Evolutionary conservation across 345 rosid species (phyloP), one percentile per base, ranked within the genome.

Genomic region (Sonneratia caseolaris): DNA sequence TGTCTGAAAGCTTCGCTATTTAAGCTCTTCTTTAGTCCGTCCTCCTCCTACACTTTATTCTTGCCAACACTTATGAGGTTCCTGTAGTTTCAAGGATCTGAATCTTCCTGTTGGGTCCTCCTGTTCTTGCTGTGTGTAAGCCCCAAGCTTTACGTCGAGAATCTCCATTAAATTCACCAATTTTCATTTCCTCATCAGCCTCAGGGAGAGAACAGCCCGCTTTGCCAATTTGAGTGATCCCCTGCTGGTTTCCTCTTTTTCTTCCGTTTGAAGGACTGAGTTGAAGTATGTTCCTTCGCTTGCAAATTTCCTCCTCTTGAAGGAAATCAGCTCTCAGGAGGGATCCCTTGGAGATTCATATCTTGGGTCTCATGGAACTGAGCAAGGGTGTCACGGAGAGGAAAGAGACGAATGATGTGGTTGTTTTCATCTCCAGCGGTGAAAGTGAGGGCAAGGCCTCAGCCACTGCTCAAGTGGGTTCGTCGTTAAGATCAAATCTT

Each of bases 381-480:
- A n/a, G 12, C 51, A 61, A 11, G n/a, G 36, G 24, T 22, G 37
- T 2, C 19, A 13, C 14, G 37, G 66, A 62, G 35, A 68, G 55
- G 70, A 68, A 68, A 21, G 70, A 68, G 37, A 45, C 32, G 37
- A 68, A 68, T 14, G 70, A 68, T 1, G 70, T 68, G 16, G 32
- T 45, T 1, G 70, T 68, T 13, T 32, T 16, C 36, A 68, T 68
- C 70, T 21, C 70, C 13, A 19, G 55, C 37, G 8, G 48, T 67
- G 69, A 67, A 8, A 19, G 14, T 37, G 69, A 67, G 48, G 38
- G 3, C 49, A 67, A 24, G 48, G 38, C 69, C 27, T 18, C 49
- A 6, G 5, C 49, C 27, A 21, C 7, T 38, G 43, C 48, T 67
- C 48, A 19, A 22, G 48, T 24, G 49, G 48, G 69, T 19, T 18